Percentiles rank a stretch among this genome's conserved stretches.
phyloP scores from a whole-genome alignment of 1,284 basidiomycete species.

The Fomitopsis pinicola region DNA sequence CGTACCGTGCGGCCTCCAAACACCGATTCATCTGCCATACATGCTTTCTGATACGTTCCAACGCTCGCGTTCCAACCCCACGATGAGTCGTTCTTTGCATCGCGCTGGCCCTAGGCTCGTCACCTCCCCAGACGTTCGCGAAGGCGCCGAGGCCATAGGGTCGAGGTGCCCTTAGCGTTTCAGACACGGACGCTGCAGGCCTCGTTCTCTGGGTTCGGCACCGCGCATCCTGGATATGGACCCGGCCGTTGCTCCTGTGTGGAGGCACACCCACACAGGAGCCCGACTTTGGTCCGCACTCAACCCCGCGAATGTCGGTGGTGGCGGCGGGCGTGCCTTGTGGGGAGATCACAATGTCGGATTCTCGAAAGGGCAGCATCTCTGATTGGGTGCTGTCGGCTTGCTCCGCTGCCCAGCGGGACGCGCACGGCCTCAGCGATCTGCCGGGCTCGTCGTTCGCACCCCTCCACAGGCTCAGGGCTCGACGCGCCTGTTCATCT shows the following conservation, averaged over 20 bases:
- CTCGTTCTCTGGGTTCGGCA: neutral
- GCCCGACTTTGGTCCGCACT: too few relatives aligned
- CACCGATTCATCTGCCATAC: too few relatives aligned
- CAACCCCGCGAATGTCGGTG: neutral
- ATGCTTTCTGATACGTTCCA: neutral
- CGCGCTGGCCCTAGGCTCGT: neutral
- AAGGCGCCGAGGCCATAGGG: neutral
- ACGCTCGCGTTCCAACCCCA: neutral
- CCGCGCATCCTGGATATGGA: neutral
- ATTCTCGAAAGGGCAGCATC: neutral
- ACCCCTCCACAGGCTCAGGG: neutral
- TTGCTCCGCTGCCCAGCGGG: neutral
- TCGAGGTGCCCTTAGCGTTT: neutral
- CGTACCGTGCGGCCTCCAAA: neutral
- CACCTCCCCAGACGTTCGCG: neutral
- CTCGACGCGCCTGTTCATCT: neutral
- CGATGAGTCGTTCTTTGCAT: neutral
- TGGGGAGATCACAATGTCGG: too few relatives aligned
- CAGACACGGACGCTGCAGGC: neutral
- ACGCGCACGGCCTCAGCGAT: neutral
- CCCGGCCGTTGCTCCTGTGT: neutral
- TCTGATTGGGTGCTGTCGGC: neutral
- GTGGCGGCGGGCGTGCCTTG: neutral
- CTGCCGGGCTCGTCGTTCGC: neutral
- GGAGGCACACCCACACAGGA: neutral